A percentile compares a stretch with the other conserved stretches of the same genome.
Conservation (phyloP, 768 basidiomycete species). For the Termitomyces sp. region DNA sequence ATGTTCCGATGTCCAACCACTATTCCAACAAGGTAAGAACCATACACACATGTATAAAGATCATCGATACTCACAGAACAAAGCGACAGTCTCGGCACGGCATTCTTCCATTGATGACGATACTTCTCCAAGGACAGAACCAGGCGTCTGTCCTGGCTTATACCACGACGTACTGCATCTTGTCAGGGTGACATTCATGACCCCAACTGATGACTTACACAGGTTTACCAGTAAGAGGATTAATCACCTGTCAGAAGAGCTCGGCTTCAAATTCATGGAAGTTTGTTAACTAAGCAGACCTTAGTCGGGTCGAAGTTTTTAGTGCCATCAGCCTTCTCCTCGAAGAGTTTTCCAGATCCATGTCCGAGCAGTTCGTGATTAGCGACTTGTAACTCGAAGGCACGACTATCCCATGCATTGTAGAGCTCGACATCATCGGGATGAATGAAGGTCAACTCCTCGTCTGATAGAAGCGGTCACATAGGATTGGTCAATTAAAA, state of each 20-base stretch:
- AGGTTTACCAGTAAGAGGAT: slow-evolving; percentile 73
- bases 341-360: slow-evolving; percentile 79
- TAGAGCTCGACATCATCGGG: slow-evolving; percentile 72
- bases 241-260: slow-evolving; percentile 49
- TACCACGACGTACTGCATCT: slow-evolving; percentile 72
- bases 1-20: slow-evolving; percentile 75
- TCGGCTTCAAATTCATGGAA: neutral
- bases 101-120: slow-evolving; percentile 93
- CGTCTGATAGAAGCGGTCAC: slow-evolving; percentile 36
- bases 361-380: slow-evolving; percentile 88
- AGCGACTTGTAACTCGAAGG: slow-evolving; percentile 87
- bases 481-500: neutral
- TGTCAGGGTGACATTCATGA: neutral
- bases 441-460: slow-evolving; percentile 78
- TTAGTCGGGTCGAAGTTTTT: slow-evolving; percentile 79
- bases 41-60: neutral
- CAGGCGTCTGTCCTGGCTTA: slow-evolving; percentile 79
- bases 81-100: slow-evolving; percentile 82
- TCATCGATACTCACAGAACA: slow-evolving; percentile 53
- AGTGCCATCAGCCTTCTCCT: slow-evolving; percentile 67
- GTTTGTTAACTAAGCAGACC: slow-evolving; percentile 21
- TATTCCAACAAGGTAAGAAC: slow-evolving; percentile 17
- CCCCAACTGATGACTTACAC: slow-evolving; percentile 38
- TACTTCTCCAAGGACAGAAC: slow-evolving; percentile 78
- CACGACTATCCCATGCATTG: slow-evolving; percentile 69